Evolutionary conservation across 768 basidiomycete species (phyloP), one percentile per base, ranked within the genome.

Genomic region (Xerocomus potaroensis): DNA sequence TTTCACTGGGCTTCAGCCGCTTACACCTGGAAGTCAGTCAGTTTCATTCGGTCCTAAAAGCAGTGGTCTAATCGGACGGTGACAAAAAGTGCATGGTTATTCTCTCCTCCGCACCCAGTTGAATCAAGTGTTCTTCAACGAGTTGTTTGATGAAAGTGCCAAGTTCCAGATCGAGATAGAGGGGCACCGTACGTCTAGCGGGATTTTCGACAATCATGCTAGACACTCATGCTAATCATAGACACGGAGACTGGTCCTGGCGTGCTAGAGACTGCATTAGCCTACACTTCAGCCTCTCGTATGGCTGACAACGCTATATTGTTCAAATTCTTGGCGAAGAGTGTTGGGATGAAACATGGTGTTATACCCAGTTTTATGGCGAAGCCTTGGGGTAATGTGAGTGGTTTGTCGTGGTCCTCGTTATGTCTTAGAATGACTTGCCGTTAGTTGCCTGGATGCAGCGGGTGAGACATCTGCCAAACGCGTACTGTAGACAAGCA

Each of bases 361-460:
- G 74, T 99, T 45, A 78, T 91, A 31, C 95, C 96, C 1, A 95
- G 91, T 49, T 99, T 99, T 69, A 98, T 97, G 95, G 93, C 94
- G 0, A 97, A 97, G 59, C 94, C 94, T 21, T 96, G 91, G 88
- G 84, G 83, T 26, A 83, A 91, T 59, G 92, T 93, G 60, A 61
- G 85, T 72, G 11, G 27, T 8, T 47, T 39, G 3, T 19, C 23
- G 31, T 5, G 24, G 5, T 45, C 15, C 33, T 31, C 27, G 16
- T 27, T 22, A 39, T 39, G 27, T 59, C 35, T 47, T 24, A 24
- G 43, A 26, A 37, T 41, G 29, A 52, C 46, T 22, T 27, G 10
- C 31, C 8, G 9, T 32, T 56, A 96, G 88, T 79, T 97, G 53
- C 94, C 96, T 29, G 96, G 96, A 3, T 94, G 91, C 63, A 93